Percentiles rank a stretch among this genome's conserved stretches.
Evolutionary conservation across 2,329 filamentous ascomycete genomes (phyloP).

Genomic region (Paecilomyces formosus): DNA sequence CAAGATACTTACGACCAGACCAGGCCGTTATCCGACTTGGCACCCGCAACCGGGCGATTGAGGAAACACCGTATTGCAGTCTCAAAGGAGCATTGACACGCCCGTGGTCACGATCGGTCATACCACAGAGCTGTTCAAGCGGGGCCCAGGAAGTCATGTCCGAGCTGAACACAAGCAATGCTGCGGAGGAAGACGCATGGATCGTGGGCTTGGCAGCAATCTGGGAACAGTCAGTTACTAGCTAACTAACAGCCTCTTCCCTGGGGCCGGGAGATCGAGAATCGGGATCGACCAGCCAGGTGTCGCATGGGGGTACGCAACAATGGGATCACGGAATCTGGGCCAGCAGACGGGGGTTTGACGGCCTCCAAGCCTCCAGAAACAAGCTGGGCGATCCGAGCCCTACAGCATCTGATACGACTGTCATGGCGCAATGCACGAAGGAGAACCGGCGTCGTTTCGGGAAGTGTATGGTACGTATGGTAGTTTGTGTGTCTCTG

Average conservation of each 20-base stretch:
- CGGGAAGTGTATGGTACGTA: neutral
- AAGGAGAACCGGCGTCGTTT: neutral
- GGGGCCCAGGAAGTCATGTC: slow-evolving; percentile 1
- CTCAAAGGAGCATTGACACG: neutral
- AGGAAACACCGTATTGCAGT: neutral
- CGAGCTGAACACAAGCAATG: neutral
- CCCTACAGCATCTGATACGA: neutral
- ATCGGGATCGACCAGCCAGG: neutral
- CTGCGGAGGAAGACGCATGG: neutral
- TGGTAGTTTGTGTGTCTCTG: too few species aligned
- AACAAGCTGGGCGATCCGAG: neutral
- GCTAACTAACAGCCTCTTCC: neutral
- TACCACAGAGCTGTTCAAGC: neutral
- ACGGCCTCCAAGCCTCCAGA: neutral
- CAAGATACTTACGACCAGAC: neutral
- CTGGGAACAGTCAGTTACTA: neutral
- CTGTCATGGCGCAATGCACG: neutral
- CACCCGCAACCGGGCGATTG: neutral
- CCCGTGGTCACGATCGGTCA: neutral
- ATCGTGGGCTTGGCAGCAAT: neutral
- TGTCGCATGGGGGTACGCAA: neutral
- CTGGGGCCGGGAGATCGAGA: neutral
- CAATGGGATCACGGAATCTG: neutral
- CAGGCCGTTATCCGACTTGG: neutral
- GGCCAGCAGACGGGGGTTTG: neutral